These are phyloP conservation scores for Amylostereum areolatum DNA, from an alignment of 1,284 basidiomycete species.

Conservation along the genomic window DNA sequence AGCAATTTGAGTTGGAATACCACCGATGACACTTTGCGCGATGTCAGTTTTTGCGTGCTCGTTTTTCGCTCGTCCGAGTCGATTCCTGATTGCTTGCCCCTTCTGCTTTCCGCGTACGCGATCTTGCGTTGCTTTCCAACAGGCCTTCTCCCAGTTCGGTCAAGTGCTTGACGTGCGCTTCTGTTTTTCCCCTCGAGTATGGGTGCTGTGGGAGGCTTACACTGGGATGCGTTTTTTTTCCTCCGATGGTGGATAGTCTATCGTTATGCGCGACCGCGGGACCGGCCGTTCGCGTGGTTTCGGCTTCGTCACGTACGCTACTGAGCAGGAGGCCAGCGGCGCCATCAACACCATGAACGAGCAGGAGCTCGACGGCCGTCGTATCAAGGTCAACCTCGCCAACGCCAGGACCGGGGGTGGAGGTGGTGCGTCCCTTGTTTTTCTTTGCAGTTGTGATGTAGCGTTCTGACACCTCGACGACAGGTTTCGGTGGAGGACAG, in stretches of 20 bases:
- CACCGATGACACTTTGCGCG: conserved; percentile 81
- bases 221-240: neutral
- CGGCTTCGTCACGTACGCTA: conserved; percentile 85
- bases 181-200: conserved; percentile 4
- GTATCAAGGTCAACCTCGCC: conserved; percentile 92
- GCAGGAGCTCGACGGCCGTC: conserved; percentile 89
- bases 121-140: conserved; percentile 31
- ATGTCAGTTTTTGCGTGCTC: conserved; percentile 60
- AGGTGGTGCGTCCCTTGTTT: conserved; percentile 29
- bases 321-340: conserved; percentile 61
- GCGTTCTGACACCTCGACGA: conserved; percentile 5
- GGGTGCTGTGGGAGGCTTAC: too few species aligned
- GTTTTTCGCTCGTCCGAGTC: conserved; percentile 26
- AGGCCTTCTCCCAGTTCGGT: conserved; percentile 71
- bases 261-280: conserved; percentile 97
- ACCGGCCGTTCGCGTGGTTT: conserved; percentile 95
- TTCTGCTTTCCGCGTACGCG: conserved; percentile 21
- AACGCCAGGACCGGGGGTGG: conserved; percentile 71
- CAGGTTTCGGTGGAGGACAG: neutral
- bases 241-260: conserved; percentile 48
- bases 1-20: conserved; percentile 94
- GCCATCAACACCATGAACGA: conserved; percentile 85
- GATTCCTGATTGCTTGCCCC: conserved; percentile 20
- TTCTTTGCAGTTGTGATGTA: neutral
- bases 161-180: conserved; percentile 71